Base-by-base conservation (phyloP, 805 yeast genomes). In the Yarrowia phangngaensis region DNA sequence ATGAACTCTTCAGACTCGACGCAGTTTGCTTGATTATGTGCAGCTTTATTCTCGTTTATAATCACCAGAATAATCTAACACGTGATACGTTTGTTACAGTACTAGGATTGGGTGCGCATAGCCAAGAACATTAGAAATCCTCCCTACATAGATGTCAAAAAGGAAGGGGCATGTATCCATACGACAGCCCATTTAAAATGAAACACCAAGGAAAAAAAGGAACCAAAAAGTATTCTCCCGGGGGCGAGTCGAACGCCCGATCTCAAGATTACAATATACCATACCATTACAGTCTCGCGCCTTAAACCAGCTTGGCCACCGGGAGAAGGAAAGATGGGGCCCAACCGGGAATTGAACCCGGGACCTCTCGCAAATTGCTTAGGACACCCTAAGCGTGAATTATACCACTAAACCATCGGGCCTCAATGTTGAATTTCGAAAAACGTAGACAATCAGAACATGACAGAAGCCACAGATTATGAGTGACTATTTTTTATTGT, bases 301-400 rank as follows among this genome's bases (percentile, higher is more conserved):
- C 63, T 62, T 61, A 41, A 61, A 60, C 65, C 64, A 61, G 57
- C 65, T 61, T 53, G 63, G 65, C 65, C 64, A 61, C 60, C 65
- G 58, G 58, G 65, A 53, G 66, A 26, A 8, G 31, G 9, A 24
- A 35, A 31, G 17, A n/a, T 19, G 15, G 45, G 45, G 45, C 45
- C 45, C 45, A 38, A 38, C 45, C 45, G 45, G 45, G 45, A 38
- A 38, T 38, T 38, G 45, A 38, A 38, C 45, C 45, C 45, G 45
- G 45, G 45, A 38, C 45, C 45, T 38, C 45, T 38, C 45, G 45
- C 45, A 38, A 27, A 38, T 27, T 27, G 45, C 45, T 15, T 27
- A 38, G 45, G 45, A 38, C 43, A 38, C 45, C 45, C 45, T 38
- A 38, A 38, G 45, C 45, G 45, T 26, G 45, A 38, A 27, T 38